phyloP scores from a whole-genome alignment of 164 flowering plant species.

The Magnolia sinica region DNA sequence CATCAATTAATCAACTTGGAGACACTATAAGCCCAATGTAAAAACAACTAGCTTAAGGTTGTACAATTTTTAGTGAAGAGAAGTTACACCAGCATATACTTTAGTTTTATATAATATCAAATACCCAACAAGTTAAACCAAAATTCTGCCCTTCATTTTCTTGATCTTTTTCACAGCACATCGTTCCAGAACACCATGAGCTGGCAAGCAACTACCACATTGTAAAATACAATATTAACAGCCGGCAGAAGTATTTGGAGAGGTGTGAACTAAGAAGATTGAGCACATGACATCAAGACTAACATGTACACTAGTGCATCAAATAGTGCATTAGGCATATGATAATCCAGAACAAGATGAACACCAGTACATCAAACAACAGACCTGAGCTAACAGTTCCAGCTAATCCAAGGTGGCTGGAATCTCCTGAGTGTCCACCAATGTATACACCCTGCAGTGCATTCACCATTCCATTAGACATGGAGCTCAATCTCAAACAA shows the following conservation, averaged over 20 bases:
- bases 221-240: background rate
- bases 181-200: background rate
- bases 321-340: background rate
- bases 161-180: background rate
- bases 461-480: background rate
- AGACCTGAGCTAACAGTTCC: constrained; percentile 69
- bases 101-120: background rate
- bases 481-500: background rate
- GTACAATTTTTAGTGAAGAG: background rate
- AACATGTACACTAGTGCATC: background rate
- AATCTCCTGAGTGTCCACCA: constrained; percentile 50
- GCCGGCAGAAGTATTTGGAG: background rate
- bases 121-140: background rate
- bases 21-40: background rate
- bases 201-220: background rate
- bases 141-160: background rate
- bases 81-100: background rate
- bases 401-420: constrained; percentile 43
- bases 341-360: background rate
- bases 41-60: background rate
- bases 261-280: background rate
- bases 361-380: constrained; percentile 4
- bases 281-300: background rate
- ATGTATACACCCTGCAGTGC: constrained; percentile 55
- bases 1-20: background rate